Evolutionary conservation across 805 yeast species (phyloP), one percentile per base, ranked within the genome.

Genomic region (Nematodospora valgi): DNA sequence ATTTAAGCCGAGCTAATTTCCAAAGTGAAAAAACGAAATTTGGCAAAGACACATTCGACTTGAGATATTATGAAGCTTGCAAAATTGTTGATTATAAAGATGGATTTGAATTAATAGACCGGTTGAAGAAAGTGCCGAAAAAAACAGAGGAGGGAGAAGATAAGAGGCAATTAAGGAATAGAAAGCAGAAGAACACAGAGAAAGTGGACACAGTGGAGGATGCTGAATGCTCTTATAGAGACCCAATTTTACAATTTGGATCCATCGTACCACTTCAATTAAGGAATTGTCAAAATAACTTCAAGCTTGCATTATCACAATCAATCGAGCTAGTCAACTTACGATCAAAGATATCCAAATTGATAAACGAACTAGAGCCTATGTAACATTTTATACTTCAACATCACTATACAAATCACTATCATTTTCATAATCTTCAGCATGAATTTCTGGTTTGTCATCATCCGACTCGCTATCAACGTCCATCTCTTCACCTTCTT

Each of bases 381-480:
- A 35, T 34, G 17, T 12, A 30, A 16, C n/a, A 12, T 22, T 22
- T 21, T 41, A 46, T 17, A 46, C 48, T 44, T 56, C 60, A 6
- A 46, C 44, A 36, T 56, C 70, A 51, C 64, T 64, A 49, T 52
- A 70, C 58, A 59, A 70, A 56, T 62, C 78, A 56, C 67, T 72
- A 58, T 60, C 80, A 62, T 49, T 62, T 54, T 58, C 80, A 58
- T 66, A 77, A 60, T 63, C 72, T 30, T 56, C 66, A 5, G 69
- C 62, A 35, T 64, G 52, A 35, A 67, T 56, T 37, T 60, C 59
- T 5, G 62, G 62, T 34, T 51, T 68, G 37, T 62, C 68, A 17
- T 49, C 43, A 22, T 47, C 61, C 17, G 36, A 44, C n/a, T 38
- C 43, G 14, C 24, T 29, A 25, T 39, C 46, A 17, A 39, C 49